Evolutionary conservation across 1,284 basidiomycete species (phyloP), one percentile per base, ranked within the genome.

Genomic region (Naganishia cerealis): DNA sequence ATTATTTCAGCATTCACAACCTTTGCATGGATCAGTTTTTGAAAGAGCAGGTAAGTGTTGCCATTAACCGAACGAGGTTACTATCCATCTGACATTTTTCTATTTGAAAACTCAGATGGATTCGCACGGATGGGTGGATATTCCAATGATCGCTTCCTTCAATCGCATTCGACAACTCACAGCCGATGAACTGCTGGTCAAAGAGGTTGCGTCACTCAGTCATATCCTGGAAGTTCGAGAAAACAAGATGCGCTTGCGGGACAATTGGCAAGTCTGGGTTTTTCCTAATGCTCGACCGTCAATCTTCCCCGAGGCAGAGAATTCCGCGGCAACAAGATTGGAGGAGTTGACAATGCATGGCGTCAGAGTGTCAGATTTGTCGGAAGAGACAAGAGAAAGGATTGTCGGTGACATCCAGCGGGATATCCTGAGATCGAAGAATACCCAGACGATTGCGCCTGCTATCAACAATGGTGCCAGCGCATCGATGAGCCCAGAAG

Each of bases 1-100:
- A 92, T 78, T 94, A 94, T 81, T 84, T 94, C 71, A 91, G 90
- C 75, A 84, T 88, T 69, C 87, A 94, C 75, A 94, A 94, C 77
- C 84, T 95, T 81, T 88, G 86, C 21, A 86, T 87, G 77, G 92
- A 95, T 79, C 85, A 90, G 72, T 94, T 85, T 81, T 82, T 95
- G 43, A 85, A 90, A 67, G 85, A 88, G 79, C 84, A 86, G 81
- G 91, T 90, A 57, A 70, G 82, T 74, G 7, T 12, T 29, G 24
- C 21, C 24, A 15, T 18, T 18, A 29, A 53, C 24, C 21, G 38
- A 36, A 15, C 0, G 1, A 10, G 9, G 29, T 24, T 9, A 24
- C 4, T 6, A 18, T 40, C 9, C n/a, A 40, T 42, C 33, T 50
- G 6, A 54, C 42, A 26, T 24, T 57, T 8, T 21, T 42, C 43